Evolutionary conservation across 2,329 filamentous ascomycete genomes (phyloP).

Genomic region (Calonectria henricotiae): DNA sequence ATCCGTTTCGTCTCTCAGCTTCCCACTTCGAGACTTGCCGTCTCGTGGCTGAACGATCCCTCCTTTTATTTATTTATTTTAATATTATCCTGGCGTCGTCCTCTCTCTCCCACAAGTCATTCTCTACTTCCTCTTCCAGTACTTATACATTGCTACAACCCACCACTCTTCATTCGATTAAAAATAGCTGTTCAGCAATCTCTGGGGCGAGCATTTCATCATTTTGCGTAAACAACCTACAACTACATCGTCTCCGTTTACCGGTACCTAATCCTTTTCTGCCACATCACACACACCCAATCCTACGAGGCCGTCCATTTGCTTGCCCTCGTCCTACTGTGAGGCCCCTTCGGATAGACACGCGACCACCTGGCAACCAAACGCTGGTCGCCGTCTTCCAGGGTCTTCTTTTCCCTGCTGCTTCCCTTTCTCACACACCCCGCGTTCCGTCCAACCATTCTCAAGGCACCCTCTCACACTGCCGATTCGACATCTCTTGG

Average conservation of each 20-base stretch:
- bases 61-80: constrained; percentile 1
- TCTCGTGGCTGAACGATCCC: constrained; percentile 45
- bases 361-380: constrained; percentile 40
- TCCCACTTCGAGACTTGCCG: constrained; percentile 45
- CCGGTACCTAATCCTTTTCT: constrained; percentile 51
- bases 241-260: constrained; percentile 31
- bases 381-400: constrained; percentile 35
- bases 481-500: constrained; percentile 32
- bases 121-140: constrained; percentile 5
- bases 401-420: constrained; percentile 31
- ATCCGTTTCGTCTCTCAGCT: constrained; percentile 49
- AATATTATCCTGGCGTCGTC: constrained; percentile 3
- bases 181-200: constrained; percentile 39
- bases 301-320: constrained; percentile 40
- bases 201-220: constrained; percentile 42
- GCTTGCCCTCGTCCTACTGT: constrained; percentile 47
- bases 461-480: constrained; percentile 35
- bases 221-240: constrained; percentile 41
- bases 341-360: constrained; percentile 44
- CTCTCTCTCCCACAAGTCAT: constrained; percentile 33
- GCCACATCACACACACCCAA: constrained; percentile 53
- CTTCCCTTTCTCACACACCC: constrained; percentile 37
- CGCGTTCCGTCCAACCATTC: constrained; percentile 41
- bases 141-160: constrained; percentile 30
- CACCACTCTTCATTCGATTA: constrained; percentile 32